These are phyloP conservation scores for Penicillium sp. DNA, from an alignment of 2,329 filamentous ascomycete species.

Conservation along the genomic window DNA sequence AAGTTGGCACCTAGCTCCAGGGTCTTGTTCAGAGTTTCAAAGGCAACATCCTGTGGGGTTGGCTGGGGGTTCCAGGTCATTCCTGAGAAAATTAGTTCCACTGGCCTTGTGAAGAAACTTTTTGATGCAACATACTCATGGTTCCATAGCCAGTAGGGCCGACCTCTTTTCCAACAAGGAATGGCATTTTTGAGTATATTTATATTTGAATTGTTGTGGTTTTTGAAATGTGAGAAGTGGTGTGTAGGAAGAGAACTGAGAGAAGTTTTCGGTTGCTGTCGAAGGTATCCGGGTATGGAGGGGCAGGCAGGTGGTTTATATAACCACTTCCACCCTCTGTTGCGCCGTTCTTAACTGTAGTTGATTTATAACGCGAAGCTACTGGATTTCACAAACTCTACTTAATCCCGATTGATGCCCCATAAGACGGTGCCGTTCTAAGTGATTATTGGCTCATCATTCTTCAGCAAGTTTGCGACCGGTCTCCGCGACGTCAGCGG, in stretches of 20 bases:
- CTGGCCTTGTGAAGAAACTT: constrained; percentile 3
- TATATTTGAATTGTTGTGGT: background rate
- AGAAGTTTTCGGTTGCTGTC: background rate
- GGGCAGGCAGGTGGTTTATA: constrained; percentile 1
- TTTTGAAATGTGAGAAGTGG: background rate
- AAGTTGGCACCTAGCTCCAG: constrained; percentile 50
- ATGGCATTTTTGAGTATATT: constrained; percentile 26
- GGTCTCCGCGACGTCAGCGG: background rate
- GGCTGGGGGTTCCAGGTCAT: constrained; percentile 36
- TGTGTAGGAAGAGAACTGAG: background rate
- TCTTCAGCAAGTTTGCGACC: background rate
- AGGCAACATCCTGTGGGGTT: constrained; percentile 34
- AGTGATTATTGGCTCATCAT: background rate
- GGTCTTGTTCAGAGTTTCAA: constrained; percentile 58
- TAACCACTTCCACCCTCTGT: background rate
- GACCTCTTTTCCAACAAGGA: constrained; percentile 38
- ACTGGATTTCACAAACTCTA: background rate
- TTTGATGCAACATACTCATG: constrained; percentile 47
- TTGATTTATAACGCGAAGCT: background rate
- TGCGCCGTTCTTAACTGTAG: background rate
- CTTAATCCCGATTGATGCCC: background rate
- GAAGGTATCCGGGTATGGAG: background rate
- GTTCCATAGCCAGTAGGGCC: constrained; percentile 57
- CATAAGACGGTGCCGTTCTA: constrained; percentile 1
- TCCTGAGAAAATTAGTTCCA: constrained; percentile 20